phyloP scores from a whole-genome alignment of 768 basidiomycete genomes.

The Collybiopsis confluens region DNA sequence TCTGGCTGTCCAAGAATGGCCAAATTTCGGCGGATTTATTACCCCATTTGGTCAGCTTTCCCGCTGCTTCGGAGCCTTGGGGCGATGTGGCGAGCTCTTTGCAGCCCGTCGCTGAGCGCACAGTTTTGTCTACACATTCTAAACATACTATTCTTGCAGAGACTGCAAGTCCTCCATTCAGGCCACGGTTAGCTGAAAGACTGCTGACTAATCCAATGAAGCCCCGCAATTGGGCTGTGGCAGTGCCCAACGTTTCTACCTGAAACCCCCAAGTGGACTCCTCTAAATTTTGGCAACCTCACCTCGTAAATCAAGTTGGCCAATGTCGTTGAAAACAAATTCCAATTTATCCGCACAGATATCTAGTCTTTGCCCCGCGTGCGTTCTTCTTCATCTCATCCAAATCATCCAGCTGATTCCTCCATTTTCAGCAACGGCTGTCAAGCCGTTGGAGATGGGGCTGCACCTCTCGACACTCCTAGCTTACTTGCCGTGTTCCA shows the following conservation, averaged over 20 bases:
- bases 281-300: background rate
- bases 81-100: too few relatives aligned
- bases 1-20: too few relatives aligned
- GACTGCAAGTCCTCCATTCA: too few relatives aligned
- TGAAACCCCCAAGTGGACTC: constrained; percentile 2
- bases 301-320: constrained; percentile 67
- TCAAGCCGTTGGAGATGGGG: constrained; percentile 98
- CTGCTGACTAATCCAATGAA: too few relatives aligned
- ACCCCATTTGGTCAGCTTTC: too few relatives aligned
- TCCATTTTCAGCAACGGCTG: constrained; percentile 74
- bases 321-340: constrained; percentile 72
- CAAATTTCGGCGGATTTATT: too few relatives aligned
- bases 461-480: constrained; percentile 73
- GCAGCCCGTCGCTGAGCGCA: too few relatives aligned
- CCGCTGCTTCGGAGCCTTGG: too few relatives aligned
- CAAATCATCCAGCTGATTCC: constrained; percentile 8
- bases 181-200: too few relatives aligned
- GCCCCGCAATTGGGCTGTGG: background rate
- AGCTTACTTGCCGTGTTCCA: constrained; percentile 86
- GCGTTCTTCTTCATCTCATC: constrained; percentile 26
- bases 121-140: too few relatives aligned
- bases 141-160: too few relatives aligned
- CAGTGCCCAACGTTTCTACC: background rate
- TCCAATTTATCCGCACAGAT: constrained; percentile 66
- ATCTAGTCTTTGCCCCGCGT: constrained; percentile 97